Evolutionary conservation across 208 protist genomes (phyloP), one percentile per base, ranked within the genome.

Genomic region (Acanthamoeba divionensis): DNA sequence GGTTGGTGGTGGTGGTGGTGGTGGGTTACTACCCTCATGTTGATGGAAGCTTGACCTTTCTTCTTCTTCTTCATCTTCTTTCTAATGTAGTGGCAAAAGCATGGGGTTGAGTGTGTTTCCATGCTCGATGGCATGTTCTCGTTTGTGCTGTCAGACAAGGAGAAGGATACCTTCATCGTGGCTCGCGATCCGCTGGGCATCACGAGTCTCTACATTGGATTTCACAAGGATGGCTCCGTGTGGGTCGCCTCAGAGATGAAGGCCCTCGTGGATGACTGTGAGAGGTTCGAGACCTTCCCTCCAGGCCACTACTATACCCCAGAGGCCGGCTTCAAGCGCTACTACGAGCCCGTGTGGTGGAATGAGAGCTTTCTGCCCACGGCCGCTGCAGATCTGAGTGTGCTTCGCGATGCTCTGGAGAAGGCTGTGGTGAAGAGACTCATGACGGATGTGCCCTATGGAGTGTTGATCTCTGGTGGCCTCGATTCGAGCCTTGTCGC

Each of bases 171-270:
- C 18, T 96, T 93, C 63, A 65, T 97, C 26, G 94, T 95, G 55
- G 96, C 95, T 9, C 93, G 95, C 45, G 96, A 97, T 90, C 96
- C 96, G 57, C 94, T 97, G 45, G 96, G 96, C 90, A 95, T 97
- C 47, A 90, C 94, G 15, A 63, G 77, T 26, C 69, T 94, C 18
- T 94, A 94, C 82, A 75, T 91, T 79, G 86, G 86, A 26, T 94
- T 87, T 67, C 91, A 91, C 57, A 91, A 86, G 50, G 96, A 97
- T 69, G 96, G 96, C 7, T 82, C 91, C 0, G 79, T 93, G 24
- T 97, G 96, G 96, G 96, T 97, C 44, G 38, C 95, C 21, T 96
- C 91, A 8, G 96, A 98, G 90, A 79, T 96, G 57, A 97, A 97
- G 91, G 69, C 93, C 31, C 57, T 97, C 13, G 80, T 94, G 55